These are phyloP conservation scores for Ricinus communis DNA, from an alignment of 345 rosid genomes.

Conservation along the genomic window DNA sequence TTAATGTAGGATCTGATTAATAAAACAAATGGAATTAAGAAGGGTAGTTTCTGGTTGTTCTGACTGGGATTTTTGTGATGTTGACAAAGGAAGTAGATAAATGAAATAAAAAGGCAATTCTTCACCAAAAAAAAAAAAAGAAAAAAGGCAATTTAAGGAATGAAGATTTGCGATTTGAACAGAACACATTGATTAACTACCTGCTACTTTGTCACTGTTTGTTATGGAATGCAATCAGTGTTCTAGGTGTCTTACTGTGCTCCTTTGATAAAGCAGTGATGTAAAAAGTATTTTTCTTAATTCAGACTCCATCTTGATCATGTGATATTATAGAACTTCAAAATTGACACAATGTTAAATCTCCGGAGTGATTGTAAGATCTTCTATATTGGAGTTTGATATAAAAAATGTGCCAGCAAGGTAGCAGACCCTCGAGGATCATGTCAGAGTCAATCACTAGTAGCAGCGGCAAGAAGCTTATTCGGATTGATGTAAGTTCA, in stretches of 20 bases:
- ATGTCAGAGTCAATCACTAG: constrained; percentile 55
- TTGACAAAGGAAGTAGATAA: not conserved
- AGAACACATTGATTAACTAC: not conserved
- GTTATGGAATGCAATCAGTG: not conserved
- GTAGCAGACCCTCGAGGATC: constrained; percentile 23
- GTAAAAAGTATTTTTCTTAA: not conserved
- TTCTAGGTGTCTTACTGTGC: not conserved
- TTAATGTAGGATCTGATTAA: not conserved
- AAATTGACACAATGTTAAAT: not conserved
- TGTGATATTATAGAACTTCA: not conserved
- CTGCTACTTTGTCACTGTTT: not conserved
- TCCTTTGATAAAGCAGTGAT: not conserved
- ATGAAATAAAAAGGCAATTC: not conserved
- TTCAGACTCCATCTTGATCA: not conserved
- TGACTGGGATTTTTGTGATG: not conserved
- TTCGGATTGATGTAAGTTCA: constrained; percentile 67
- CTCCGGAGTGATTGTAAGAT: not conserved
- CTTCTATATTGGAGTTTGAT: constrained; percentile 14
- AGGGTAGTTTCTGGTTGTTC: not conserved
- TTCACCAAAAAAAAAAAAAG: too few species aligned
- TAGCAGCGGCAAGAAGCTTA: constrained; percentile 49
- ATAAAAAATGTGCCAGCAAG: constrained; percentile 22
- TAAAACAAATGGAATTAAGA: not conserved
- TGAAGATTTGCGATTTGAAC: not conserved
- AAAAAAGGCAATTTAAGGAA: too few species aligned